Conservation (phyloP, 1,284 basidiomycete genomes). For the Cutaneotrichosporon sp. region DNA sequence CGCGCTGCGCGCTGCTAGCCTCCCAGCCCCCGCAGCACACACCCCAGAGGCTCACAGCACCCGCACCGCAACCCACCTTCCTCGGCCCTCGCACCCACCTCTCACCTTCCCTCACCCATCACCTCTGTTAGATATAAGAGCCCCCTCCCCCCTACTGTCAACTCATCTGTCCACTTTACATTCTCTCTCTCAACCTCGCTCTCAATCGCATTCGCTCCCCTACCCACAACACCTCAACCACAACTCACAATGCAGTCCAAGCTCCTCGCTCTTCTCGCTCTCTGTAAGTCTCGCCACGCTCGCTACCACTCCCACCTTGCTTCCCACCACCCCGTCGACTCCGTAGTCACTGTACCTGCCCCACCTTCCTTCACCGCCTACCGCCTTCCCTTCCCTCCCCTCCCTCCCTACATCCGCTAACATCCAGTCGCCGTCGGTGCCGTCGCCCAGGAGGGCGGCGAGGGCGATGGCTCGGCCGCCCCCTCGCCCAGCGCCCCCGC, state of each 20-base stretch:
- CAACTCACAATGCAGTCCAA: constrained; percentile 10
- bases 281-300: background rate
- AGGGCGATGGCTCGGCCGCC: background rate
- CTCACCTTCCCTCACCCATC: background rate
- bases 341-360: no score
- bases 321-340: no score
- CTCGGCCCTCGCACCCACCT: no score
- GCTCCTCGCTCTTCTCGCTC: constrained; percentile 8
- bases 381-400: background rate
- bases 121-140: background rate
- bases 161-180: background rate
- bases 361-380: no score
- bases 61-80: no score
- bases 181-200: background rate
- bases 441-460: constrained; percentile 3
- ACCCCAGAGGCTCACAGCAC: background rate
- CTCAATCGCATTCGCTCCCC: background rate
- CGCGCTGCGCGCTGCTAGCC: no score
- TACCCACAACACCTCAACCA: background rate
- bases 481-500: background rate
- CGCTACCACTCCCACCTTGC: no score
- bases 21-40: background rate
- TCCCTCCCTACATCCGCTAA: background rate
- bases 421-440: constrained; percentile 9
- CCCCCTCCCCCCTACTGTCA: background rate